Conservation (phyloP, 1,139 yeast species). For the Saccharomyces hybrid region DNA sequence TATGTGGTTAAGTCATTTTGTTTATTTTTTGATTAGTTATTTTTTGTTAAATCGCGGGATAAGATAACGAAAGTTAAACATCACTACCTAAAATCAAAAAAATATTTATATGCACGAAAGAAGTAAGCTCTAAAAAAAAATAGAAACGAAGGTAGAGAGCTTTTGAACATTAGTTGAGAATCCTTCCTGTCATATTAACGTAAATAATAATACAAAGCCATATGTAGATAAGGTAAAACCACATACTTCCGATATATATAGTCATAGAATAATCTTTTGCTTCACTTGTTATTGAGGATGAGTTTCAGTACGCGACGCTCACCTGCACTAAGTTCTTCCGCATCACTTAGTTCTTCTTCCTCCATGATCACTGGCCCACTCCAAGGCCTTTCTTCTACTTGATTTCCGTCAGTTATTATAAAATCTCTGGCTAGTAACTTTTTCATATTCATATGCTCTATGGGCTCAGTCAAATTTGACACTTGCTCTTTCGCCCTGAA, state of each 20-base stretch:
- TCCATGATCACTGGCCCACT: slow-evolving; percentile 26
- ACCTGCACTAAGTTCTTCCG: slow-evolving; percentile 24
- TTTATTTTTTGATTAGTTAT: not conserved
- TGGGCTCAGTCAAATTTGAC: slow-evolving; percentile 14
- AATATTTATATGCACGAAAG: too few species aligned
- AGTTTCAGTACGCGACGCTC: slow-evolving; percentile 7
- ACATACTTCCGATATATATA: not conserved
- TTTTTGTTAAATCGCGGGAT: not conserved
- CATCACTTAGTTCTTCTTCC: slow-evolving; percentile 32
- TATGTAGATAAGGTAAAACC: not conserved
- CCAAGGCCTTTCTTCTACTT: slow-evolving; percentile 25
- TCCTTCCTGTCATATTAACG: not conserved
- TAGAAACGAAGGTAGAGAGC: not conserved
- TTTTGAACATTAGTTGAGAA: too few species aligned
- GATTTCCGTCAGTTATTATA: slow-evolving; percentile 9
- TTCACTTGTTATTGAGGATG: not conserved
- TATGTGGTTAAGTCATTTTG: not conserved
- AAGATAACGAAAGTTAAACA: not conserved
- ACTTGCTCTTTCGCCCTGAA: not conserved
- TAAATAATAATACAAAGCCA: not conserved
- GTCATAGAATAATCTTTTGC: not conserved
- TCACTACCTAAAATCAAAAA: not conserved
- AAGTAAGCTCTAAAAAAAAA: not conserved
- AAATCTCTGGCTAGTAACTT: slow-evolving; percentile 20
- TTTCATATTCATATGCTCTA: slow-evolving; percentile 12